These are phyloP conservation scores for Ogataea glucozyma DNA, from an alignment of 805 yeast genomes.

Conservation along the genomic window DNA sequence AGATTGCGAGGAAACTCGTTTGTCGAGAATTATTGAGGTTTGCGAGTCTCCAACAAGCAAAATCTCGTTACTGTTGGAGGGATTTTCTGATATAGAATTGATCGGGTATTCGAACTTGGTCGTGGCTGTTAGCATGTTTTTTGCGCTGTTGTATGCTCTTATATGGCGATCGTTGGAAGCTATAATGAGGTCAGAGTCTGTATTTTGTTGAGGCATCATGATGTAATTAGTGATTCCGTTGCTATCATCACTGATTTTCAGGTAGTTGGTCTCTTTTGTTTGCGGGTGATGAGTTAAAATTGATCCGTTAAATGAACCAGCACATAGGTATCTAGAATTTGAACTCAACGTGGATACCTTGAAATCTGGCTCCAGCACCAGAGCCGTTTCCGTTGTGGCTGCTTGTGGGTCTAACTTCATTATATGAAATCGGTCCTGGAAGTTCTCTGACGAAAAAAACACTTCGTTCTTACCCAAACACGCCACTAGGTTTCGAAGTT, in stretches of 20 bases:
- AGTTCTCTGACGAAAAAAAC: slow-evolving; percentile 27
- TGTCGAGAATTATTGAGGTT: slow-evolving; percentile 46
- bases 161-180: slow-evolving; percentile 53
- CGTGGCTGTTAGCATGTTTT: slow-evolving; percentile 19
- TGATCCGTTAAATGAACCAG: slow-evolving; percentile 59
- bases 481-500: slow-evolving; percentile 52
- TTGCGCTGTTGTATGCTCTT: slow-evolving; percentile 41
- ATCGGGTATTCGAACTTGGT: slow-evolving; percentile 46
- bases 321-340: slow-evolving; percentile 42
- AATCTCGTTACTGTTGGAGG: slow-evolving; percentile 38
- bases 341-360: slow-evolving; percentile 51
- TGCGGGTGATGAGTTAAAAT: slow-evolving; percentile 40
- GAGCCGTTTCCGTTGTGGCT: slow-evolving; percentile 23
- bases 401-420: slow-evolving; percentile 23
- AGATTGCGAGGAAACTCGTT: slow-evolving; percentile 26
- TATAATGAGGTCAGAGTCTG: slow-evolving; percentile 36
- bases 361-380: slow-evolving; percentile 25
- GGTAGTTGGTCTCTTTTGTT: slow-evolving; percentile 35
- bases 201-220: slow-evolving; percentile 33
- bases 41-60: slow-evolving; percentile 54
- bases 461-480: slow-evolving; percentile 35
- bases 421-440: slow-evolving; percentile 28
- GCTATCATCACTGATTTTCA: slow-evolving; percentile 40
- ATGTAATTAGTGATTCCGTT: slow-evolving; percentile 58
- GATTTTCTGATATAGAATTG: slow-evolving; percentile 49